Percentiles rank a stretch among this genome's conserved stretches.
Conservation (phyloP, 805 yeast species). For the Aciculoconidium aculeatum region DNA sequence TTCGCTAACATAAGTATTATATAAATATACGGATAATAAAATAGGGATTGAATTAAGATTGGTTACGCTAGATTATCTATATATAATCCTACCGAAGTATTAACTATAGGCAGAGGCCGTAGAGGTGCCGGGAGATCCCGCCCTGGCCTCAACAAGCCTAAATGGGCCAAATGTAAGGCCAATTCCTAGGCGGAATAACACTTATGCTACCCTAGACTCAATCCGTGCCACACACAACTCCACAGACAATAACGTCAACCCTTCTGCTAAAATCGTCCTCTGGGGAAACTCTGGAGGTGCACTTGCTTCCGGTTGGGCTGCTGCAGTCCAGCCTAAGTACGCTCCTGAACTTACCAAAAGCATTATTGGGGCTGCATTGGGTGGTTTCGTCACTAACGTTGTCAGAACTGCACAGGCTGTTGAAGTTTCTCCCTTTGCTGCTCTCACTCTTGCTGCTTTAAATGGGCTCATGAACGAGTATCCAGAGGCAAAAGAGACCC, state of each 20-base stretch:
- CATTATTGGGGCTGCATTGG: constrained; percentile 28
- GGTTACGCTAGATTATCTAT: too few species aligned
- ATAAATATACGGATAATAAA: too few species aligned
- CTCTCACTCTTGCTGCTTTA: constrained; percentile 24
- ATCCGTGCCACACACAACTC: constrained; percentile 21
- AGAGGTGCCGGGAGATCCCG: too few species aligned
- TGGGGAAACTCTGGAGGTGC: constrained; percentile 40
- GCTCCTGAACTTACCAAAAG: constrained; percentile 25
- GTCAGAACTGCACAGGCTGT: constrained; percentile 19
- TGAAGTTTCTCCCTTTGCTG: constrained; percentile 24
- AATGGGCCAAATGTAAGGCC: too few species aligned
- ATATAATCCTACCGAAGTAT: too few species aligned
- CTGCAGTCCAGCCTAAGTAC: constrained; percentile 28
- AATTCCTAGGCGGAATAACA: too few species aligned
- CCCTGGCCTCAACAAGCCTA: too few species aligned
- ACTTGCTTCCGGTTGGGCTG: constrained; percentile 34
- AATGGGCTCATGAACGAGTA: constrained; percentile 28
- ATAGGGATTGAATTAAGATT: too few species aligned
- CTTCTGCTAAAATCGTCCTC: constrained; percentile 16
- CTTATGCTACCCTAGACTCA: constrained; percentile 25
- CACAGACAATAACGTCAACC: constrained; percentile 14
- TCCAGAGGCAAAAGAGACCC: constrained; percentile 14
- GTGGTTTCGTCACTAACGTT: constrained; percentile 33
- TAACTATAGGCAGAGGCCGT: too few species aligned
- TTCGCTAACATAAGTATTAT: too few species aligned